These are phyloP conservation scores for Penicillium sp. DNA, from an alignment of 2,329 filamentous ascomycete species.

Conservation along the genomic window DNA sequence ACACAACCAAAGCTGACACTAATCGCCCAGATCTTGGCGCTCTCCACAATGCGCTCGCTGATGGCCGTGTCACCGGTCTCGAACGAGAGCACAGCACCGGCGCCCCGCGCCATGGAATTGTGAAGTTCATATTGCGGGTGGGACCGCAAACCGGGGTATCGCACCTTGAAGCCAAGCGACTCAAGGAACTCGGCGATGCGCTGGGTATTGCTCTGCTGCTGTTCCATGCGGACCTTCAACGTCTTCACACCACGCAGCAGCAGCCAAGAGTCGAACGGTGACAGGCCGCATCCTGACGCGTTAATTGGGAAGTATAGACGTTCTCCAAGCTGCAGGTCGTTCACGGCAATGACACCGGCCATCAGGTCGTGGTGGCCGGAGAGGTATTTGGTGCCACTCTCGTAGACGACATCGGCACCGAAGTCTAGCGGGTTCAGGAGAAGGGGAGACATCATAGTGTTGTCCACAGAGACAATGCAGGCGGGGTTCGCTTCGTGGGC, in stretches of 20 bases:
- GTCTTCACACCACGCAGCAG: slow-evolving; percentile 96
- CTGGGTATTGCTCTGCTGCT: slow-evolving; percentile 91
- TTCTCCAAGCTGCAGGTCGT: slow-evolving; percentile 76
- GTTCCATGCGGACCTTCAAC: slow-evolving; percentile 95
- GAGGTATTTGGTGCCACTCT: slow-evolving; percentile 96
- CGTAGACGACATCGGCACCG: slow-evolving; percentile 93
- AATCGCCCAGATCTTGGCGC: slow-evolving; percentile 86
- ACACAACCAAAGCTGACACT: slow-evolving; percentile 98
- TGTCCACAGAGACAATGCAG: slow-evolving; percentile 88
- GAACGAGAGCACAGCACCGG: slow-evolving; percentile 91
- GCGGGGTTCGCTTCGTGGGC: slow-evolving; percentile 74
- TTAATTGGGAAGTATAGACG: slow-evolving; percentile 97
- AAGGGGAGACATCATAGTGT: slow-evolving; percentile 97
- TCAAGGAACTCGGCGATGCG: slow-evolving; percentile 91
- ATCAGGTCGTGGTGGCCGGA: slow-evolving; percentile 98
- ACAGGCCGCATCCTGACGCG: slow-evolving; percentile 86
- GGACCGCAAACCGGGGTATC: slow-evolving; percentile 88
- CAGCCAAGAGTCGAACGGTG: slow-evolving; percentile 93
- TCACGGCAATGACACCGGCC: slow-evolving; percentile 93
- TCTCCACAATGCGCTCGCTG: slow-evolving; percentile 91
- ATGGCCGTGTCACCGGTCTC: slow-evolving; percentile 84
- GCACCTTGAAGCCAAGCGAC: slow-evolving; percentile 84
- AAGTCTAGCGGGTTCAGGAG: slow-evolving; percentile 90
- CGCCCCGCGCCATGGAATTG: slow-evolving; percentile 90
- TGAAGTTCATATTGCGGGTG: slow-evolving; percentile 97